Percentiles rank a stretch among this genome's conserved stretches.
These are phyloP conservation scores for Collybia mongolica DNA, from an alignment of 768 basidiomycete genomes.

Conservation along the genomic window DNA sequence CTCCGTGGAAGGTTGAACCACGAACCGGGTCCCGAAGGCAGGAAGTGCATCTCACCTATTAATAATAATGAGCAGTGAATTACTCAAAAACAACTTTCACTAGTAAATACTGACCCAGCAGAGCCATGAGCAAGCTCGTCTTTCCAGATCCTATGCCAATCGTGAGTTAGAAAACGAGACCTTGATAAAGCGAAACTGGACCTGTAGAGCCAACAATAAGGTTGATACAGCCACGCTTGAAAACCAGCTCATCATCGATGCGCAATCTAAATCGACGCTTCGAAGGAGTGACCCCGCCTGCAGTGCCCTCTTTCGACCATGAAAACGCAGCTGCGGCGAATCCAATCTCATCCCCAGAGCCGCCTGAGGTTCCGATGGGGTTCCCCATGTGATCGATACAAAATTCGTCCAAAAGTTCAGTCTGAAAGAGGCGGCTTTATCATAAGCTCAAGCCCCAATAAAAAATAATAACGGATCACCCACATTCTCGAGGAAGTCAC, in stretches of 20 bases:
- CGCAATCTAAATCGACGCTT: conserved; percentile 47
- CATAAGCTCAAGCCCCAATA: no score
- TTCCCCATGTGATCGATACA: conserved; percentile 13
- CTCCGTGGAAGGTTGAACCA: conserved; percentile 69
- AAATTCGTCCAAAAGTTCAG: conserved; percentile 47
- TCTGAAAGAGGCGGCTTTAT: conserved; percentile 18
- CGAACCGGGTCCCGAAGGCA: conserved; percentile 46
- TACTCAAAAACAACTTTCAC: background rate
- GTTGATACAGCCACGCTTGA: conserved; percentile 51
- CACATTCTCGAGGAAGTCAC: conserved; percentile 38
- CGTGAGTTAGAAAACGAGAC: no score
- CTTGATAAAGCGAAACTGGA: background rate
- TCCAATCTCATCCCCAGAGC: conserved; percentile 35
- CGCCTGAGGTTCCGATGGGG: conserved; percentile 5
- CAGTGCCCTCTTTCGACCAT: conserved; percentile 42
- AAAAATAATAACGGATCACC: background rate
- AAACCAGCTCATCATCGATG: conserved; percentile 50
- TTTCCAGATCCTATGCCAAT: conserved; percentile 42
- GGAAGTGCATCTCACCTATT: conserved; percentile 64
- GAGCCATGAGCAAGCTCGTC: conserved; percentile 62
- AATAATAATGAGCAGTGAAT: background rate
- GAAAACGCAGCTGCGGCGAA: conserved; percentile 53
- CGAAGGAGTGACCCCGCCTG: conserved; percentile 30
- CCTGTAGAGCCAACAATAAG: conserved; percentile 59
- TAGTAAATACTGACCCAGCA: conserved; percentile 33